These are phyloP conservation scores for Cardamine resedifolia DNA, from an alignment of 345 rosid genomes.

Conservation along the genomic window DNA sequence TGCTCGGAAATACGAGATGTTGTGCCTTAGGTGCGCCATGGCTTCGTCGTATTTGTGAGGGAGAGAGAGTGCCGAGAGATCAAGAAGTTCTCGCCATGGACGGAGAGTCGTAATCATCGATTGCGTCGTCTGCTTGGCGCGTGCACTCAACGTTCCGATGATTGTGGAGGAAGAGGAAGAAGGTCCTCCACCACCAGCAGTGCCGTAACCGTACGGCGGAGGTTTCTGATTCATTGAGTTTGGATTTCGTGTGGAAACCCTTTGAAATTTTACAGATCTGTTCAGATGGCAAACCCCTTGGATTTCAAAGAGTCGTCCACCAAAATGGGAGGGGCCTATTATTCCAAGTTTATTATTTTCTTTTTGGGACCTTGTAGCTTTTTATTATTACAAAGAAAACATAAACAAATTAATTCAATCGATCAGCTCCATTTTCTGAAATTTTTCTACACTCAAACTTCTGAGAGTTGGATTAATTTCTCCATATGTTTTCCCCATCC, in stretches of 20 bases:
- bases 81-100: conserved; percentile 74
- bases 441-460: too few species aligned
- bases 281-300: not conserved
- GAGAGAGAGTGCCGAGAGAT: conserved; percentile 48
- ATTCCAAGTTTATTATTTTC: not conserved
- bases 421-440: not conserved
- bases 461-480: too few species aligned
- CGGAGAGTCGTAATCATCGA: conserved; percentile 60
- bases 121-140: conserved; percentile 51
- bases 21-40: conserved; percentile 51
- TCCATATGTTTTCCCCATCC: too few species aligned
- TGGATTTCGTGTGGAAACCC: not conserved
- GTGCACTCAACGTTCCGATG: conserved; percentile 46
- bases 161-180: conserved; percentile 28
- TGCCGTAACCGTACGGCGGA: conserved; percentile 45
- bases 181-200: conserved; percentile 26
- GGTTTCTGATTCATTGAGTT: conserved; percentile 35
- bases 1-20: conserved; percentile 63
- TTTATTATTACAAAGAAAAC: conserved; percentile 2
- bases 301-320: not conserved
- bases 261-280: conserved; percentile 21
- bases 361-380: conserved; percentile 13
- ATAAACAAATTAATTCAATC: not conserved
- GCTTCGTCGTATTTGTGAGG: conserved; percentile 61
- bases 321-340: not conserved